Conservation (phyloP, 495 filamentous ascomycete genomes). For the Xylaria scruposa region DNA sequence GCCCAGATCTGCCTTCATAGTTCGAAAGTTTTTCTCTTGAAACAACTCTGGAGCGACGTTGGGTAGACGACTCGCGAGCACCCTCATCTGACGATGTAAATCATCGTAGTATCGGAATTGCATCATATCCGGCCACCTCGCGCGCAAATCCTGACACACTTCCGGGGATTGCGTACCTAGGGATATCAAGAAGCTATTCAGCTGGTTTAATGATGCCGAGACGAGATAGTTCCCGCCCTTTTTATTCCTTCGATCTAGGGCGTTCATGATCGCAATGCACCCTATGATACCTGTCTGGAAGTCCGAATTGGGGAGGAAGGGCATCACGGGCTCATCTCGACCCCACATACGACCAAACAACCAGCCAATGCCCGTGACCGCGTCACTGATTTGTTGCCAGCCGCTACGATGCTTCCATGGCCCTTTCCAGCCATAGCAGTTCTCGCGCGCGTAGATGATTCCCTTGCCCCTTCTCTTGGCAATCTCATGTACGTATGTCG, state of each 20-base stretch:
- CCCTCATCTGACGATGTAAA: constrained; percentile 40
- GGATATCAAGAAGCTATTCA: constrained; percentile 65
- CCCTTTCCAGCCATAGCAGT: constrained; percentile 65
- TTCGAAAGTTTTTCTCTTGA: constrained; percentile 32
- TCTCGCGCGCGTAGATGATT: constrained; percentile 60
- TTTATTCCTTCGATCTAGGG: constrained; percentile 58
- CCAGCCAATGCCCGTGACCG: constrained; percentile 60
- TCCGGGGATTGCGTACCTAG: constrained; percentile 57
- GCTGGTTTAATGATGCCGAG: constrained; percentile 62
- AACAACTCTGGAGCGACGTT: constrained; percentile 33
- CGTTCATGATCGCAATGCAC: constrained; percentile 61
- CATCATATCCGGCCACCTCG: constrained; percentile 38
- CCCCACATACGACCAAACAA: constrained; percentile 66
- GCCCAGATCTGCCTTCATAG: constrained; percentile 36
- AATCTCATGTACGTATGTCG: constrained; percentile 56
- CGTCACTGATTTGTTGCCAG: constrained; percentile 65
- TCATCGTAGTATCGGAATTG: constrained; percentile 37
- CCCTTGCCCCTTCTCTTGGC: constrained; percentile 52
- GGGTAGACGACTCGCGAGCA: constrained; percentile 30
- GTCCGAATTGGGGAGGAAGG: constrained; percentile 70
- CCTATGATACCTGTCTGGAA: constrained; percentile 64
- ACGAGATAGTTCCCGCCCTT: constrained; percentile 61
- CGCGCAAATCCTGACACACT: constrained; percentile 31
- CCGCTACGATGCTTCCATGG: constrained; percentile 58
- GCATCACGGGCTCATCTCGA: constrained; percentile 61